Conservation (phyloP, 2,329 filamentous ascomycete genomes). For the Rugonectria rugulosa region DNA sequence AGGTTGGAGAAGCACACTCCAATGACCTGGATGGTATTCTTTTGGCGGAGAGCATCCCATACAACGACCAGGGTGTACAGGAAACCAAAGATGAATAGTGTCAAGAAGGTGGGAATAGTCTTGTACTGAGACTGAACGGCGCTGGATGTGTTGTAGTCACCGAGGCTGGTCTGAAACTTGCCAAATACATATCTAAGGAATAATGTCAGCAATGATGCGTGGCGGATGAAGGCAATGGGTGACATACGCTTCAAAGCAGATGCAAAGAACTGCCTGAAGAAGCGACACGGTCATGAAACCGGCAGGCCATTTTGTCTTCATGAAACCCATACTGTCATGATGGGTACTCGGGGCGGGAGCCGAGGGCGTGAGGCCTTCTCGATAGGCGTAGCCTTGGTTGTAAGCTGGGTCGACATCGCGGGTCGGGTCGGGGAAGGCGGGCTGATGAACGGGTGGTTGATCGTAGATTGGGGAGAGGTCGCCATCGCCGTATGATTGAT, state of each 20-base stretch:
- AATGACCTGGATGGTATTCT: constrained; percentile 99
- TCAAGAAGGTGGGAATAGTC: constrained; percentile 93
- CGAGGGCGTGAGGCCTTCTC: constrained; percentile 47
- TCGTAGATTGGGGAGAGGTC: constrained; percentile 29
- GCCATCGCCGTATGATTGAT: constrained; percentile 42
- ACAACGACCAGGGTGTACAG: constrained; percentile 89
- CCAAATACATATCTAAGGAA: constrained; percentile 82
- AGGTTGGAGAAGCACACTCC: constrained; percentile 93
- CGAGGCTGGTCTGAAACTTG: constrained; percentile 75
- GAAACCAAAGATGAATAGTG: constrained; percentile 97
- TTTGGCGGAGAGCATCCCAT: constrained; percentile 91
- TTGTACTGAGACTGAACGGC: constrained; percentile 61
- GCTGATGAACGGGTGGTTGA: constrained; percentile 37
- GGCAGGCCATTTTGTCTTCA: constrained; percentile 88
- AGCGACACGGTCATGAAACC: constrained; percentile 78
- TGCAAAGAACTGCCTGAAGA: constrained; percentile 79
- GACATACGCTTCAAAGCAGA: constrained; percentile 86
- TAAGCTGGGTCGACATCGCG: constrained; percentile 41
- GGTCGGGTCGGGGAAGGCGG: constrained; percentile 40
- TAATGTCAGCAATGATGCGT: constrained; percentile 25
- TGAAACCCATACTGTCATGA: constrained; percentile 67
- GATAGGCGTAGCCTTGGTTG: constrained; percentile 48
- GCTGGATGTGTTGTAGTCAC: constrained; percentile 48
- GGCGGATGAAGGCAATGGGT: background rate
- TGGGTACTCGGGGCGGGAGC: constrained; percentile 42